Conservation (phyloP, 768 basidiomycete species). For the Lyophyllum semitale region DNA sequence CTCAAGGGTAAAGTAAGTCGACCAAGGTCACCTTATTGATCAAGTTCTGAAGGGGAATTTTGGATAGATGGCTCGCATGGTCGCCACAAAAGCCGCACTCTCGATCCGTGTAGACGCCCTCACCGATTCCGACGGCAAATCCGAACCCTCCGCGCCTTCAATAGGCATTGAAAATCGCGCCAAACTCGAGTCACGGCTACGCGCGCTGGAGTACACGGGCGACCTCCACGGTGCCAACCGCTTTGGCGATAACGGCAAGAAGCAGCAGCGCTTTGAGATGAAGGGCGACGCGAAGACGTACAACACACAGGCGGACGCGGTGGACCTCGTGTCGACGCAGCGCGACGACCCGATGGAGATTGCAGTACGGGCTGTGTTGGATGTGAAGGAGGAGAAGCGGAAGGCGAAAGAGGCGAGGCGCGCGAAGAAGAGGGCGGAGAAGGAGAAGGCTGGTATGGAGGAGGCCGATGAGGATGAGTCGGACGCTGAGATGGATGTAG, state of each 20-base stretch:
- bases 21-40: neutral
- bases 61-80: conserved; percentile 96
- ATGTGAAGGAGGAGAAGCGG: conserved; percentile 88
- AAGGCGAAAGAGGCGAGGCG: conserved; percentile 76
- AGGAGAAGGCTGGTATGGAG: conserved; percentile 35
- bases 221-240: conserved; percentile 75
- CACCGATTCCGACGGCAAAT: conserved; percentile 89
- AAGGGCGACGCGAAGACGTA: conserved; percentile 78
- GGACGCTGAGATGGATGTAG: conserved; percentile 42
- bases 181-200: conserved; percentile 93
- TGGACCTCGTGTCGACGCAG: conserved; percentile 85
- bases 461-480: conserved; percentile 32
- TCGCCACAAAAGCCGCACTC: conserved; percentile 96
- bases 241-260: conserved; percentile 60
- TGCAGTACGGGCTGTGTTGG: conserved; percentile 73
- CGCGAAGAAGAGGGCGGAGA: conserved; percentile 68
- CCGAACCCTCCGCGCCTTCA: conserved; percentile 75
- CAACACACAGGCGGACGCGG: conserved; percentile 82
- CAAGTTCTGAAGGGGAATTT: conserved; percentile 2
- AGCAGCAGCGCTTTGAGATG: conserved; percentile 83
- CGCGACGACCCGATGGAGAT: conserved; percentile 73
- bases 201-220: conserved; percentile 81
- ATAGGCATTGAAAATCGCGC: conserved; percentile 93
- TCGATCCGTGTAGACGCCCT: conserved; percentile 98
- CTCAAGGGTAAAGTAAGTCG: conserved; percentile 87